Percentiles rank a stretch among this genome's conserved stretches.
Evolutionary conservation across 257 asterid genomes (phyloP).

Genomic region (Striga asiatica): DNA sequence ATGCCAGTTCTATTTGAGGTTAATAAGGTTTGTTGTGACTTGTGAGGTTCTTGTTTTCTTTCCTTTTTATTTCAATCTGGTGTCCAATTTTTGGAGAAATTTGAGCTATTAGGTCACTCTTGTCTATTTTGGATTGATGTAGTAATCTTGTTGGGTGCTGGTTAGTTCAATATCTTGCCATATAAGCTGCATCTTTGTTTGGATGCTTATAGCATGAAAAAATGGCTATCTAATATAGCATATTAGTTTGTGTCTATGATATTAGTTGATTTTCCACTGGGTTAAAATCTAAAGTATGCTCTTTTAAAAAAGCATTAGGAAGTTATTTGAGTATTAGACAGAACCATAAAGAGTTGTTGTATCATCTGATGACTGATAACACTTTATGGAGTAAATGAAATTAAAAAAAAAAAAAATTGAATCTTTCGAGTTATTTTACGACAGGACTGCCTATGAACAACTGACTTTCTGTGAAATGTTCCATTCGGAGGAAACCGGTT

Average conservation of each 20-base stretch:
- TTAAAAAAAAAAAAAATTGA: background rate
- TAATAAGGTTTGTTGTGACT: background rate
- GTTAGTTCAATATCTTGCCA: background rate
- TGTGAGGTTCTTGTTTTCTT: background rate
- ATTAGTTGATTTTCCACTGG: too few relatives aligned
- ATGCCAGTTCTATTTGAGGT: too few relatives aligned
- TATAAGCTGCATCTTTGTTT: too few relatives aligned
- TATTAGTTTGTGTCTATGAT: too few relatives aligned
- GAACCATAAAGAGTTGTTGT: too few relatives aligned
- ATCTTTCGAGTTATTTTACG: background rate
- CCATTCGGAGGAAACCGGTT: slow-evolving; percentile 79
- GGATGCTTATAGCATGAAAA: too few relatives aligned
- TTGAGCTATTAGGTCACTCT: background rate
- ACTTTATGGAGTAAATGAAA: too few relatives aligned
- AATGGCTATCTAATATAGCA: too few relatives aligned
- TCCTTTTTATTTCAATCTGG: background rate
- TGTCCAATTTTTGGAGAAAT: background rate
- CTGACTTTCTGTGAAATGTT: slow-evolving; percentile 71
- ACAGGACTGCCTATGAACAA: slow-evolving; percentile 74
- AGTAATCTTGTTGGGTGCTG: background rate
- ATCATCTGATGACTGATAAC: too few relatives aligned
- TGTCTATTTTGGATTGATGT: background rate
- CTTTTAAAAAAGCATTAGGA: too few relatives aligned
- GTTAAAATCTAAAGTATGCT: background rate
- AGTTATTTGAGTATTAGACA: too few relatives aligned